Evolutionary conservation across 2,329 filamentous ascomycete genomes (phyloP), one percentile per base, ranked within the genome.

Genomic region (Dryadomyces quercivorus): DNA sequence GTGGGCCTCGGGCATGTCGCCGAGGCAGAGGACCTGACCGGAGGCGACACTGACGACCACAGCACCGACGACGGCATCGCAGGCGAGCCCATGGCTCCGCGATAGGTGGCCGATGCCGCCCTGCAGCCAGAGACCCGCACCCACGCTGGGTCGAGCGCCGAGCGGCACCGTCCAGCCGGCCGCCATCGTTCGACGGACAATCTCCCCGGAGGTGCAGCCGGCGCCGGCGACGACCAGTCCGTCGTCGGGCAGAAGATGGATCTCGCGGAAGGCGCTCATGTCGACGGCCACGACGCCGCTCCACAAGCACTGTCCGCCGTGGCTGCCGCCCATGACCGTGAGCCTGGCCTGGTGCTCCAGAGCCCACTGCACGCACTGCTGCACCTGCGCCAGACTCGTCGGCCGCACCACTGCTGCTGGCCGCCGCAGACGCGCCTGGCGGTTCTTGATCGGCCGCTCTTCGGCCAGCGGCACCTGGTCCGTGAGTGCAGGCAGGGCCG

Each of bases 21-120:
- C 81, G 36, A 82, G 60, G 60, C 60, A 75, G 22, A 81, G 34
- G n/a, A 78, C 51, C 44, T 74, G 56, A 34, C 73, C 68, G 40
- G 73, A 72, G 50, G 16, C 15, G 6, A 78, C 71, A 58, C 73
- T 75, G 63, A 84, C 73, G 26, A 84, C 13, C 2, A 84, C 72
- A 20, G 76, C 80, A 58, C 81, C 80, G n/a, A 83, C 63, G 48
- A 85, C 76, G 47, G 73, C 63, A 58, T 85, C 81, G 59, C 78
- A 83, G 2, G 78, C 58, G 13, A 85, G 77, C 1, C 81, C 80
- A 58, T 80, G 64, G 9, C 70, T 54, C 56, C 80, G 70, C 40
- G 75, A 61, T n/a, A 82, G 66, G 59, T 83, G 79, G 2, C 81
- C 80, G 50, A 85, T 80, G 52, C 81, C 81, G 44, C 82, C 82